Evolutionary conservation across 257 asterid genomes (phyloP), one percentile per base, ranked within the genome.

Genomic region (Eustoma russellianum): DNA sequence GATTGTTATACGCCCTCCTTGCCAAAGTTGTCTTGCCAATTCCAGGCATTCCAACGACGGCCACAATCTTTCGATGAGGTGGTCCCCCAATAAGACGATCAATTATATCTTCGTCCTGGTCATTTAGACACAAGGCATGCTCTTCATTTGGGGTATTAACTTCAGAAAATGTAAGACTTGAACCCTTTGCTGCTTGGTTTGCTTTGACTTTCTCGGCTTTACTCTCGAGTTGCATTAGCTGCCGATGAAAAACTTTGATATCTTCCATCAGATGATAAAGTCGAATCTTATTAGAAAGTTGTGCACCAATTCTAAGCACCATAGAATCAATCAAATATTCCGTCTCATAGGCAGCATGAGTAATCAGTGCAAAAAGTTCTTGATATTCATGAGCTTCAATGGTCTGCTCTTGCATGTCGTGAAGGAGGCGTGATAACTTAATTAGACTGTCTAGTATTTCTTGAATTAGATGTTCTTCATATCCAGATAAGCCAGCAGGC

Each of bases 21-120:
- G 65, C 65, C 16, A 60, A 16, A 7, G 57, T 49, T n/a, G 57
- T 60, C 48, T 49, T 50, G 1, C 56, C 51, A 9, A 41, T n/a
- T 13, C 64, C 56, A 7, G 64, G 64, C 55, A 59, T 40, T 2
- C 64, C 56, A 40, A 64, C 15, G 41, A 56, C 56, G 1, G 63
- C 12, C 6, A 64, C 48, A 41, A 64, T 28, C 5, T 41, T 53
- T 8, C 50, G 35, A 14, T 43, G 15, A 1, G 2, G 0, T 11
- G 47, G 0, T 56, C 50, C 59, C 3, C 48, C n/a, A 12, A 13
- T 8, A 5, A 64, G 57, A 16, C 12, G 11, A 5, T 43, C 43
- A 13, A 56, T 57, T 24, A 64, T 1, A 3, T 13, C 12, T 43
- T 9, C 17, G 0, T 24, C 17, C 30, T 49, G 58, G 10, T 64